phyloP scores from a whole-genome alignment of 208 protist species.

The Strigomonas culicis region DNA sequence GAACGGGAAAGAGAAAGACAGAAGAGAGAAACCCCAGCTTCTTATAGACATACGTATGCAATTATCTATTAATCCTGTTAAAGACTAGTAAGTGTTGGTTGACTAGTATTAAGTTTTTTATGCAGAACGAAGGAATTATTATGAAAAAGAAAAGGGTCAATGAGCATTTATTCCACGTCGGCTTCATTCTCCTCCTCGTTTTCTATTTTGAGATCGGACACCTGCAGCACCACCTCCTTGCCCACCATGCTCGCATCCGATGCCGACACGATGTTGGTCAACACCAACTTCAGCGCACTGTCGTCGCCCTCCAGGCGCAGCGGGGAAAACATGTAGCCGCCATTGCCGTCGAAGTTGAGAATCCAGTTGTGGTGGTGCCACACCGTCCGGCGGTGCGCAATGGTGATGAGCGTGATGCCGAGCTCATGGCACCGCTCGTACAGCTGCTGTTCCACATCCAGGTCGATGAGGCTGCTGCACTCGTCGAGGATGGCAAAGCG shows the following conservation, averaged over 20 bases:
- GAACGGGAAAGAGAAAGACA: background rate
- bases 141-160: background rate
- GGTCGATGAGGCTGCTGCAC: conserved; percentile 78
- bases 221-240: conserved; percentile 14
- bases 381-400: conserved; percentile 73
- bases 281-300: conserved; percentile 12
- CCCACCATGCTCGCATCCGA: conserved; percentile 3
- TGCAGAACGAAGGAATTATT: background rate
- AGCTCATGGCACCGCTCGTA: conserved; percentile 67
- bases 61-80: too few species aligned
- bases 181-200: background rate
- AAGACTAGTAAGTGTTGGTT: too few species aligned
- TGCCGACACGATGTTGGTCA: conserved; percentile 18
- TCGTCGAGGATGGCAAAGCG: conserved; percentile 90
- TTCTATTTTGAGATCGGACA: conserved; percentile 7
- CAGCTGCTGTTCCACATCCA: conserved; percentile 61
- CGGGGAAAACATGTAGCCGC: conserved; percentile 69
- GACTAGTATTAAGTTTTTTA: too few species aligned
- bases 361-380: conserved; percentile 84
- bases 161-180: background rate
- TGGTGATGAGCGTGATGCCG: conserved; percentile 84
- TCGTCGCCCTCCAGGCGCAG: conserved; percentile 31
- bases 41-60: too few species aligned
- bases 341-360: conserved; percentile 72
- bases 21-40: background rate